phyloP scores from a whole-genome alignment of 495 filamentous ascomycete species.

The Aspergillus diversus region DNA sequence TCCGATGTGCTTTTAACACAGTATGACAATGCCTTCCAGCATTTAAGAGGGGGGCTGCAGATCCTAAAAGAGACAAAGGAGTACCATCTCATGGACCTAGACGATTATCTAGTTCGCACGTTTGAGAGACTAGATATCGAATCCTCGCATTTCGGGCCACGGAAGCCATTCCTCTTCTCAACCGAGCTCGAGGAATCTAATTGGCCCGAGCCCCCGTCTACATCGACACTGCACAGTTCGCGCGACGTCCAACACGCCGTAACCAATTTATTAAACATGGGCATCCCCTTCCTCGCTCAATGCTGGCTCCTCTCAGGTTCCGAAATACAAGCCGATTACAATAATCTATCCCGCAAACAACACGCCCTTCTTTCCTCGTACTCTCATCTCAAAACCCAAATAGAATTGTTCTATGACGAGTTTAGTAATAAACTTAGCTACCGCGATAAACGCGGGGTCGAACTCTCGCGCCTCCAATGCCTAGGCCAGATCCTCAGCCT shows the following conservation, averaged over 20 bases:
- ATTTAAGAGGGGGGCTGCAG: constrained; percentile 27
- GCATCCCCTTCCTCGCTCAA: constrained; percentile 23
- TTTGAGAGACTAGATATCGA: constrained; percentile 25
- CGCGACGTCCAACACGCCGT: constrained; percentile 10
- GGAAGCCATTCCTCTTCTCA: constrained; percentile 19
- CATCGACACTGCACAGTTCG: neutral
- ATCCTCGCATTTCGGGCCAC: constrained; percentile 18
- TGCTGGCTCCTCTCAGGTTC: constrained; percentile 23
- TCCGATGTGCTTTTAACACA: constrained; percentile 22
- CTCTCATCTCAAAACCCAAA: neutral
- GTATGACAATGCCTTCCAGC: constrained; percentile 25
- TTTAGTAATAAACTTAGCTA: neutral
- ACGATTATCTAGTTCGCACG: constrained; percentile 13
- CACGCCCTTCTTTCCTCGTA: constrained; percentile 16
- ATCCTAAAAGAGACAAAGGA: constrained; percentile 23
- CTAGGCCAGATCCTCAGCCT: constrained; percentile 18
- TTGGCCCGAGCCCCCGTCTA: neutral
- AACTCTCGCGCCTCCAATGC: constrained; percentile 16
- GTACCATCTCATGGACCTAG: constrained; percentile 7
- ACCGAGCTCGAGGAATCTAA: no score
- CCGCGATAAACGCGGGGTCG: constrained; percentile 12
- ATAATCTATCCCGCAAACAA: constrained; percentile 18
- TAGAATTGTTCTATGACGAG: neutral
- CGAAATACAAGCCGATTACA: constrained; percentile 19
- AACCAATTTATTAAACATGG: constrained; percentile 16